Conservation (phyloP, 495 filamentous ascomycete species). For the Lichina pygmaea region DNA sequence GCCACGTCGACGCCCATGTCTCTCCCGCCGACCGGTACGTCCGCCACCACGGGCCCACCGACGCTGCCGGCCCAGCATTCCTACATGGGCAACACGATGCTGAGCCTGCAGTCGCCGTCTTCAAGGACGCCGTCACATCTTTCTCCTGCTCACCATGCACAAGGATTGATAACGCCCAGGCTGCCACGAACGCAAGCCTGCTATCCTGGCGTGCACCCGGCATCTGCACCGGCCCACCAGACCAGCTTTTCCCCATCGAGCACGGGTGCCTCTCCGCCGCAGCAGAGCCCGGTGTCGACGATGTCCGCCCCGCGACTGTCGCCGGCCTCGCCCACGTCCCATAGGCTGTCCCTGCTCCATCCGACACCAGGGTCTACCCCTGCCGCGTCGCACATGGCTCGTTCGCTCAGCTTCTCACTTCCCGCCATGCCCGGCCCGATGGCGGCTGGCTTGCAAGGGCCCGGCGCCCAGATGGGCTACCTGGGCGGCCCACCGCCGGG, state of each 20-base stretch:
- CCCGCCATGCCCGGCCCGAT: slow-evolving; percentile 42
- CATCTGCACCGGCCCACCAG: slow-evolving; percentile 35
- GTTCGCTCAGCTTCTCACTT: slow-evolving; percentile 27
- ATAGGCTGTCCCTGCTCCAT: slow-evolving; percentile 11
- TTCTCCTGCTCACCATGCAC: slow-evolving; percentile 27
- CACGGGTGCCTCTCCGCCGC: slow-evolving; percentile 26
- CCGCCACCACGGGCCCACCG: slow-evolving; percentile 3
- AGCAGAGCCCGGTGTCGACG: slow-evolving; percentile 30
- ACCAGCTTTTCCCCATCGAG: slow-evolving; percentile 24
- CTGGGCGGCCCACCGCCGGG: slow-evolving; percentile 16
- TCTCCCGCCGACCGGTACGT: background rate
- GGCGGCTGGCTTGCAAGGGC: slow-evolving; percentile 50
- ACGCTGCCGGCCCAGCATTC: slow-evolving; percentile 1
- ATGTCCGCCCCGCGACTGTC: slow-evolving; percentile 25
- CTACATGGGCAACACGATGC: background rate
- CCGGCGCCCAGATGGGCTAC: slow-evolving; percentile 38
- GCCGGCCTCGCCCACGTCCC: slow-evolving; percentile 16
- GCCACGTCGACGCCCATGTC: slow-evolving; percentile 24
- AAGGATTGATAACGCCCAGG: slow-evolving; percentile 30
- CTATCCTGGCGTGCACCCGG: slow-evolving; percentile 27
- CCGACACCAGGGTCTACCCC: slow-evolving; percentile 20
- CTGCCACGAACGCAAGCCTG: slow-evolving; percentile 30
- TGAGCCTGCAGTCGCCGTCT: slow-evolving; percentile 8
- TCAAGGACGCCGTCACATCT: slow-evolving; percentile 28
- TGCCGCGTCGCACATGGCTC: slow-evolving; percentile 17